Conservation (phyloP, 768 basidiomycete species). For the Pleurotus eryngii region DNA sequence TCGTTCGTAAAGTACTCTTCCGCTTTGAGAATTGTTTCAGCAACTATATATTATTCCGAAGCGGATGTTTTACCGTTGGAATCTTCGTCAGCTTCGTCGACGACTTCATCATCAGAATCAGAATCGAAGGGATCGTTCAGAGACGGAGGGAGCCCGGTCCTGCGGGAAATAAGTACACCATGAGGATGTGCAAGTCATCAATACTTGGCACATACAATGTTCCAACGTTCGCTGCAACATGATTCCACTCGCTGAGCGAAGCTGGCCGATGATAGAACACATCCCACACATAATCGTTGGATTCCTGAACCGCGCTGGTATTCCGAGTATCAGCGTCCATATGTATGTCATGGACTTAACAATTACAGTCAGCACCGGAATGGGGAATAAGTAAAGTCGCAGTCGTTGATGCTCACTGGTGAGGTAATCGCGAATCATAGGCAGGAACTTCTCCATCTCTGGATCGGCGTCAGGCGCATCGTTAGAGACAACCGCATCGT, state of each 20-base stretch:
- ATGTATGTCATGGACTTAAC: constrained; percentile 28
- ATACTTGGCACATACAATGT: constrained; percentile 43
- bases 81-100: constrained; percentile 80
- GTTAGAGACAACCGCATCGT: constrained; percentile 59
- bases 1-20: constrained; percentile 86
- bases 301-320: background rate
- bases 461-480: constrained; percentile 35
- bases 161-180: constrained; percentile 20
- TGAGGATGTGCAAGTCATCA: background rate
- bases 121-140: constrained; percentile 55
- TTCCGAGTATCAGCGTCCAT: constrained; percentile 8
- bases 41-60: background rate
- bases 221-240: constrained; percentile 49
- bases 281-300: constrained; percentile 78
- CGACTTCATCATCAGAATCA: constrained; percentile 55
- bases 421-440: constrained; percentile 74
- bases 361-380: constrained; percentile 1
- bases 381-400: background rate
- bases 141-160: constrained; percentile 62
- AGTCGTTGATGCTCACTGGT: constrained; percentile 39
- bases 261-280: constrained; percentile 74
- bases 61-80: constrained; percentile 58
- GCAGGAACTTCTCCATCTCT: constrained; percentile 76
- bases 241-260: constrained; percentile 56
- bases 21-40: constrained; percentile 33